Conservation (phyloP, 2,329 filamentous ascomycete genomes). For the Pseudogymnoascus sp. region DNA sequence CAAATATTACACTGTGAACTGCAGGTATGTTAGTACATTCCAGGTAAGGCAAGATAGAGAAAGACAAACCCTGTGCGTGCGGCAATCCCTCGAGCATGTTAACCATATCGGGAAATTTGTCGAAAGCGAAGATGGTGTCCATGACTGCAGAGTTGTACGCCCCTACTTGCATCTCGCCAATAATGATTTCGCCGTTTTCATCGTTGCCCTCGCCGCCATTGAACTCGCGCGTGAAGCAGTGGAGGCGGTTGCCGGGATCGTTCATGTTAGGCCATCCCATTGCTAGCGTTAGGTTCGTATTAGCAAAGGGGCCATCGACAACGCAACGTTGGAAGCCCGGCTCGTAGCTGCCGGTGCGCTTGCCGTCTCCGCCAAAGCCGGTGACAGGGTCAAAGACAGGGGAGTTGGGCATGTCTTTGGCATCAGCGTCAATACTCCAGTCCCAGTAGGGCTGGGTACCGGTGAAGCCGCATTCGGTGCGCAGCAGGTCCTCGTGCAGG, state of each 20-base stretch:
- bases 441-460: slow-evolving; percentile 30
- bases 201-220: slow-evolving; percentile 7
- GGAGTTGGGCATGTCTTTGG: slow-evolving; percentile 14
- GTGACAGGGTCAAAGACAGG: slow-evolving; percentile 26
- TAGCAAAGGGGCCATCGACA: not conserved
- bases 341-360: slow-evolving; percentile 19
- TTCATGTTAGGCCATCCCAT: slow-evolving; percentile 18
- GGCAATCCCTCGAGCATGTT: not conserved
- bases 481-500: slow-evolving; percentile 26
- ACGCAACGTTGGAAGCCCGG: not conserved
- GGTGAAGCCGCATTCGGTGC: slow-evolving; percentile 26
- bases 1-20: not conserved
- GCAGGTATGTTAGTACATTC: not conserved
- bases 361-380: slow-evolving; percentile 27
- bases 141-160: not conserved
- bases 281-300: slow-evolving; percentile 13
- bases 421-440: slow-evolving; percentile 21
- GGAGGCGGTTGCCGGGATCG: slow-evolving; percentile 12
- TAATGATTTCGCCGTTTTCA: slow-evolving; percentile 6
- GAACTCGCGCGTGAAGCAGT: slow-evolving; percentile 19
- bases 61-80: not conserved
- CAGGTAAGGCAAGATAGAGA: not conserved
- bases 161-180: slow-evolving; percentile 15
- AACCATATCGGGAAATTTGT: not conserved
- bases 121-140: not conserved